A percentile compares a stretch with the other conserved stretches of the same genome.
phyloP scores from a whole-genome alignment of 2,329 filamentous ascomycete species.

The Cladosporium sp. region DNA sequence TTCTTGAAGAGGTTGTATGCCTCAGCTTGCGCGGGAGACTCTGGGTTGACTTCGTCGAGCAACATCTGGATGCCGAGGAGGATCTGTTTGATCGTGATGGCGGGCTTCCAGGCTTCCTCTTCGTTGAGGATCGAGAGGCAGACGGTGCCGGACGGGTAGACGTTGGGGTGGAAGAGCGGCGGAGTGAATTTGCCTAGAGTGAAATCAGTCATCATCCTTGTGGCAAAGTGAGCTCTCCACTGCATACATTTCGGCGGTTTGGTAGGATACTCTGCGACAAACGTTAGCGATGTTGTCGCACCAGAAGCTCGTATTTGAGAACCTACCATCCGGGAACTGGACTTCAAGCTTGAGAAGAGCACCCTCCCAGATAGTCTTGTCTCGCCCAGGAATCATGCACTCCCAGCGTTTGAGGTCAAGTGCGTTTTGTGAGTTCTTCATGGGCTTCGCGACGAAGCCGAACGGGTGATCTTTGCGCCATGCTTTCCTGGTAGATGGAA shows the following conservation, averaged over 20 bases:
- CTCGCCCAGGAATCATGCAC: conserved; percentile 91
- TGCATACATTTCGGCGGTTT: conserved; percentile 95
- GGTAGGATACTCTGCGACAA: conserved; percentile 79
- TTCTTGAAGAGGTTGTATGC: conserved; percentile 97
- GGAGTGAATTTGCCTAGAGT: conserved; percentile 85
- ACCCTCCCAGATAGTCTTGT: conserved; percentile 97
- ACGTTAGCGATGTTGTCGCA: background rate
- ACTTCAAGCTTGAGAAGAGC: conserved; percentile 93
- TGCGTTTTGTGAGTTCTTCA: conserved; percentile 71
- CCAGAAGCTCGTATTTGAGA: background rate
- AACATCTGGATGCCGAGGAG: conserved; percentile 93
- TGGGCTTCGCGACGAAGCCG: conserved; percentile 89
- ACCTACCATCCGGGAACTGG: conserved; percentile 84
- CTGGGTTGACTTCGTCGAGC: conserved; percentile 92
- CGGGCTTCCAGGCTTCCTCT: conserved; percentile 97
- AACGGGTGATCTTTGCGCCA: conserved; percentile 97
- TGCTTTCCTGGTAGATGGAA: conserved; percentile 64
- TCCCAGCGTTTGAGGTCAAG: conserved; percentile 96
- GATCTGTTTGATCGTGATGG: conserved; percentile 98
- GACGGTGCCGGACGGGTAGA: conserved; percentile 96
- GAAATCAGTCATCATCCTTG: conserved; percentile 14
- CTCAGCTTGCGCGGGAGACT: conserved; percentile 93
- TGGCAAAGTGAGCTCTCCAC: background rate
- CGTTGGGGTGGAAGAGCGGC: conserved; percentile 95
- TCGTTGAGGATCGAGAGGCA: conserved; percentile 97